A percentile compares a stretch with the other conserved stretches of the same genome.
Evolutionary conservation across 495 filamentous ascomycete species (phyloP).

Genomic region (Penicillium riverlandense): DNA sequence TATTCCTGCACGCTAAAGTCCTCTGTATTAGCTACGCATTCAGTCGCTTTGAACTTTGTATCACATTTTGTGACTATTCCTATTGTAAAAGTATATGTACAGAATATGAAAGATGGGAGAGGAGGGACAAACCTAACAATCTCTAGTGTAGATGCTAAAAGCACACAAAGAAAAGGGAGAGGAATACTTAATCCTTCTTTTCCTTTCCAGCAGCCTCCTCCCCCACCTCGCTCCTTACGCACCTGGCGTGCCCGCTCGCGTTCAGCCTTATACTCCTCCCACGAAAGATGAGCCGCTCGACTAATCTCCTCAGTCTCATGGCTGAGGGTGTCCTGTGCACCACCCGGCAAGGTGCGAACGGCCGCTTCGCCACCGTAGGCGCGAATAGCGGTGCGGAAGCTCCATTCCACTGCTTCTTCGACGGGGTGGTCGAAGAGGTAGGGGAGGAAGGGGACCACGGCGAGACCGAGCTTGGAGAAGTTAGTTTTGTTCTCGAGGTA

Average conservation of each 20-base stretch:
- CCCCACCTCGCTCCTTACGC: conserved; percentile 13
- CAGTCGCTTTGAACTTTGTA: no score
- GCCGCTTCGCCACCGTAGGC: conserved; percentile 57
- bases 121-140: neutral
- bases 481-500: no score
- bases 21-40: no score
- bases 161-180: no score
- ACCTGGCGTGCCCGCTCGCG: conserved; percentile 22
- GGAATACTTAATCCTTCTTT: conserved; percentile 12
- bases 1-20: no score
- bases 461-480: conserved; percentile 56
- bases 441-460: conserved; percentile 83
- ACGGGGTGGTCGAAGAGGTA: conserved; percentile 90
- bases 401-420: conserved; percentile 82
- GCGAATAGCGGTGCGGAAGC: conserved; percentile 73
- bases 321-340: conserved; percentile 4
- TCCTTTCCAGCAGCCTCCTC: conserved; percentile 16
- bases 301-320: conserved; percentile 3
- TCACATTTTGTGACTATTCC: no score
- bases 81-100: neutral
- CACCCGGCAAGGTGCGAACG: conserved; percentile 29
- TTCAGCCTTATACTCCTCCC: conserved; percentile 35
- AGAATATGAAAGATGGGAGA: conserved; percentile 4
- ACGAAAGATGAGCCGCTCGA: conserved; percentile 19
- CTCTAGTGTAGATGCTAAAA: no score